These are phyloP conservation scores for Dryadomyces quercus-mongolicae DNA, from an alignment of 2,329 filamentous ascomycete species.

Conservation along the genomic window DNA sequence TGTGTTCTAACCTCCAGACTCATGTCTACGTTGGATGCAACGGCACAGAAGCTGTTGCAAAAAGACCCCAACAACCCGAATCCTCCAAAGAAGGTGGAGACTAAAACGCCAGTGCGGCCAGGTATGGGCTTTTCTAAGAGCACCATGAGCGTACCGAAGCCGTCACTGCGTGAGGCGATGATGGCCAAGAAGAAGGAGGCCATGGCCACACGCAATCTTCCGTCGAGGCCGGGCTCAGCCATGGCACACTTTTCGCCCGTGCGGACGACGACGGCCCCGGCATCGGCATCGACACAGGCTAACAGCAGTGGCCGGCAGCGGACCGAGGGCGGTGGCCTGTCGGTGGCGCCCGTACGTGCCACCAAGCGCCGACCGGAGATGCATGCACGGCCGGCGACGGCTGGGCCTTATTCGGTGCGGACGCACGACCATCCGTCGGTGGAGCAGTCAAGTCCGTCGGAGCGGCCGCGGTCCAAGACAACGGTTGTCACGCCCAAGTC, in stretches of 20 bases:
- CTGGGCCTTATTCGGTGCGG: slow-evolving; percentile 52
- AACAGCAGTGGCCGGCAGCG: slow-evolving; percentile 8
- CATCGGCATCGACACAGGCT: background rate
- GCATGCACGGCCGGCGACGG: slow-evolving; percentile 47
- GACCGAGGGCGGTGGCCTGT: slow-evolving; percentile 33
- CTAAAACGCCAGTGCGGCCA: slow-evolving; percentile 37
- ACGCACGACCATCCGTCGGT: slow-evolving; percentile 30
- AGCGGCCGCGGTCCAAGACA: slow-evolving; percentile 30
- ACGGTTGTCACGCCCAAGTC: slow-evolving; percentile 32
- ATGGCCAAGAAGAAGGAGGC: slow-evolving; percentile 65
- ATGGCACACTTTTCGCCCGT: slow-evolving; percentile 50
- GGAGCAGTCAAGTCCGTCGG: slow-evolving; percentile 33
- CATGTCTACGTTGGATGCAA: slow-evolving; percentile 64
- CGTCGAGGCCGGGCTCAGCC: slow-evolving; percentile 47
- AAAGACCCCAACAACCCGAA: slow-evolving; percentile 78
- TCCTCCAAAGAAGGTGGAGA: slow-evolving; percentile 32
- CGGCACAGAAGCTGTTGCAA: slow-evolving; percentile 67
- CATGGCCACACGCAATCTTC: slow-evolving; percentile 38
- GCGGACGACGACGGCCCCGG: slow-evolving; percentile 22
- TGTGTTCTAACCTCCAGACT: slow-evolving; percentile 44
- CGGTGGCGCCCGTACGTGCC: slow-evolving; percentile 51
- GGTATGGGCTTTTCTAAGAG: slow-evolving; percentile 52
- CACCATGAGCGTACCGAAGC: slow-evolving; percentile 44
- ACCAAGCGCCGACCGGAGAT: slow-evolving; percentile 45
- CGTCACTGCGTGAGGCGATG: slow-evolving; percentile 71